A percentile compares a stretch with the other conserved stretches of the same genome.
These are phyloP conservation scores for Chlorella sp. DNA, from an alignment of 139 green algal species.

Conservation along the genomic window DNA sequence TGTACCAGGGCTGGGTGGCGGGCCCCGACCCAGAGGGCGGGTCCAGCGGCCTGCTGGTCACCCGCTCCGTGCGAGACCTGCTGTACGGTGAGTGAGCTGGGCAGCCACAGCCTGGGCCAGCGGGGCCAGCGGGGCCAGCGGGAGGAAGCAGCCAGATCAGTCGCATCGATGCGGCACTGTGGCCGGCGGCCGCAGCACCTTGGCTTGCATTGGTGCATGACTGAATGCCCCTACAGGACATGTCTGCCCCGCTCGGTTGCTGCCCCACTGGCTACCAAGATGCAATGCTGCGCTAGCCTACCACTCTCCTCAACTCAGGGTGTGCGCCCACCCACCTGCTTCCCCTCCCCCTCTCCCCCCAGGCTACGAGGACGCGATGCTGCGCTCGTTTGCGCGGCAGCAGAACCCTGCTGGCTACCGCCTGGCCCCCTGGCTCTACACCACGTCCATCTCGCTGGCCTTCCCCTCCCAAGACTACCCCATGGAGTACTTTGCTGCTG, in stretches of 20 bases:
- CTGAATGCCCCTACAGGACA: no score
- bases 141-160: neutral
- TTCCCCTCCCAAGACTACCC: constrained; percentile 9
- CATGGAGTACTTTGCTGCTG: constrained; percentile 23
- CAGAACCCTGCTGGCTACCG: neutral
- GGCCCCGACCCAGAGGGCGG: neutral
- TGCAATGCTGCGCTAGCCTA: neutral
- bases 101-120: neutral
- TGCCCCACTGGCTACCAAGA: no score
- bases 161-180: no score
- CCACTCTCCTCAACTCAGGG: neutral
- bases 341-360: neutral
- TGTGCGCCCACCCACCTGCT: neutral
- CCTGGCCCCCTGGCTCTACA: constrained; percentile 31
- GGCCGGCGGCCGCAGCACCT: neutral
- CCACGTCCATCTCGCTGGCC: neutral
- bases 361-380: constrained; percentile 43
- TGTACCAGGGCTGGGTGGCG: neutral
- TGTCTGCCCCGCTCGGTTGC: no score
- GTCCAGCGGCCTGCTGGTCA: constrained; percentile 37
- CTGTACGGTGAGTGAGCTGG: constrained; percentile 35
- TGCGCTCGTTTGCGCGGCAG: neutral
- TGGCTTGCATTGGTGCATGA: neutral
- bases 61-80: constrained; percentile 32
- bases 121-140: neutral